Base-by-base conservation (phyloP, 225 moss, liverwort and hornwort species). In the Thuidium tamariscinum region DNA sequence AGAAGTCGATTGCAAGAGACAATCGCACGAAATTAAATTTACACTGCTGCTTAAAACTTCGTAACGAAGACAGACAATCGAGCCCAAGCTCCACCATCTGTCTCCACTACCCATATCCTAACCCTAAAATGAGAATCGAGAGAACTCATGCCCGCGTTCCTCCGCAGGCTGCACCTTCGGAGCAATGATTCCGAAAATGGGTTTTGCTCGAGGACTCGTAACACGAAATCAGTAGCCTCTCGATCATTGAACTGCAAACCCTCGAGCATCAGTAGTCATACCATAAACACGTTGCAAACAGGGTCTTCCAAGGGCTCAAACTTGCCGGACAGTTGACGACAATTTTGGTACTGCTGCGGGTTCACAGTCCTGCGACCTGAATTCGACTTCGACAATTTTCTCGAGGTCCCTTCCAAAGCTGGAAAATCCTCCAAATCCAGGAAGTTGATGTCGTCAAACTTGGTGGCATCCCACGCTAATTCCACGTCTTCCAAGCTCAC, bases 161-260 rank as follows among this genome's bases (percentile, higher is more conserved):
- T 79, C 82, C 85, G 88, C 90, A 90, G 88, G 88, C 92, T 90
- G 87, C 92, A 92, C 92, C 90, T 66, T 79, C 87, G 61, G 82
- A 92, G 90, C 67, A 11, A 92, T 90, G 90, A 87, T 92, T 90
- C 92, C 73, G 81, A 65, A 88, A 90, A 90, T 92, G 92, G 87
- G 88, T 87, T 84, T 84, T 79, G 87, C 86, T 88, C 74, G 86
- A 90, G 65, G 88, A 74, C 62, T n/a, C 36, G 57, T 42, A 18
- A 32, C 87, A 91, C 72, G 60, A 69, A 39, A 56, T 55, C 36
- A 71, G 26, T 66, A 15, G 9, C 30, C 73, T 67, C 65, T 87
- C 82, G 2, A 54, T 23, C 54, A 75, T 15, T 36, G 15, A 75
- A 30, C n/a, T 67, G 46, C 11, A 34, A 70, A 79, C 6, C 55